Evolutionary conservation across 176 grass and related monocot genomes (phyloP), one percentile per base, ranked within the genome.

Genomic region (Avena insularis): DNA sequence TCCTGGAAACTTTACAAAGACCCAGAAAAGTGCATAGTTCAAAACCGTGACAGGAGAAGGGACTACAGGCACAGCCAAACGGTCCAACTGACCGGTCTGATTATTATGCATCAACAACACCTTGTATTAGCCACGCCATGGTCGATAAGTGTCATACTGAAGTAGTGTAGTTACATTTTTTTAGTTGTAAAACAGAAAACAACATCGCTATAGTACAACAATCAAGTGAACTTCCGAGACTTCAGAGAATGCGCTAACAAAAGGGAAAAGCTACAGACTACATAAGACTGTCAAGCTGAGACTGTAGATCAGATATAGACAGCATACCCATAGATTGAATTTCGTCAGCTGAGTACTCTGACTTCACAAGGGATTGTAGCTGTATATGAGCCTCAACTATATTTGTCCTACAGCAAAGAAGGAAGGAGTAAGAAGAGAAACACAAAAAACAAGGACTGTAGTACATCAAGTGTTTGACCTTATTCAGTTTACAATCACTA

Each of bases 361-460:
- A 92, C 80, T 92, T 94, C 85, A 96, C 81, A 86, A 96, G 86
- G 61, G 82, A 90, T 38, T 94, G 90, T 20, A 99, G 86, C 78
- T 99, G 94, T 86, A 93, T 62, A 71, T 99, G 97, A 51, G 97
- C 94, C 90, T 99, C 94, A 48, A 99, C 83, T 81, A 96, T 94
- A 87, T 97, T 97, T 72, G 97, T 94, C 88, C 94, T 94, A 68
- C 13, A 81, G 15, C 29, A 77, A 61, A 72, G 53, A 25, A 77
- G 27, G 84, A 56, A 49, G 9, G 14, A 40, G 12, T 53, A 43
- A 88, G 16, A 80, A 77, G 40, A 75, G 57, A 79, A 47, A 57
- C 35, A 11, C 9, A 35, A 12, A 38, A 75, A 25, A 17, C 47
- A 23, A 21, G 38, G 21, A 14, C n/a, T 65, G 17, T 20, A 65